phyloP scores from a whole-genome alignment of 352 stramenopile genomes.

The Phytophthora quininea region DNA sequence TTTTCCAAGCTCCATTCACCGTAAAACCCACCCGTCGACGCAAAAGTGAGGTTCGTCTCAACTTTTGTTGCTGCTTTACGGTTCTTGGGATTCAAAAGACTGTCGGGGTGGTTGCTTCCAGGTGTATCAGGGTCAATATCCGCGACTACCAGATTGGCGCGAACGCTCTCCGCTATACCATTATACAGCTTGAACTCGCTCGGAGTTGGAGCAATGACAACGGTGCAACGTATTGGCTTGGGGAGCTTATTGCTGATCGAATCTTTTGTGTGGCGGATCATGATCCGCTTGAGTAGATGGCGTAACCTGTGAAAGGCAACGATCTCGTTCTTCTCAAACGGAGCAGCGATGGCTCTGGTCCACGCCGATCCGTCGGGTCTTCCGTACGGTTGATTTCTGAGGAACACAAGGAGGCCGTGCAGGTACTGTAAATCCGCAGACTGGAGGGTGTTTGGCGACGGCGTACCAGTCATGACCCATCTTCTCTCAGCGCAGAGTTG shows the following conservation, averaged over 20 bases:
- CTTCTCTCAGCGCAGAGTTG: slow-evolving; percentile 83
- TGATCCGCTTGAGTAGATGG: slow-evolving; percentile 86
- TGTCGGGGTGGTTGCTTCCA: slow-evolving; percentile 53
- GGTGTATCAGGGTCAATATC: slow-evolving; percentile 55
- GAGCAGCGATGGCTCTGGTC: slow-evolving; percentile 65
- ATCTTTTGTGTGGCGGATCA: slow-evolving; percentile 94
- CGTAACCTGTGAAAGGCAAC: slow-evolving; percentile 71
- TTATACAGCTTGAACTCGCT: slow-evolving; percentile 74
- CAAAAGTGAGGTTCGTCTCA: slow-evolving; percentile 45
- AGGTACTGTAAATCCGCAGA: slow-evolving; percentile 88
- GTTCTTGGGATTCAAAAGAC: slow-evolving; percentile 70
- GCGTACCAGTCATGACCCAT: slow-evolving; percentile 98
- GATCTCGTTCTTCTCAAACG: slow-evolving; percentile 60
- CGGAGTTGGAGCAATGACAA: slow-evolving; percentile 59
- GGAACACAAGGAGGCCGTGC: slow-evolving; percentile 88
- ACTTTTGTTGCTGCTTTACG: slow-evolving; percentile 41
- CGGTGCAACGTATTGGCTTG: slow-evolving; percentile 42
- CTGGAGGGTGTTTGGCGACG: slow-evolving; percentile 87
- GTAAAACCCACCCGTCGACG: slow-evolving; percentile 48
- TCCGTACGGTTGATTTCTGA: slow-evolving; percentile 87
- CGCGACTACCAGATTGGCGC: slow-evolving; percentile 58
- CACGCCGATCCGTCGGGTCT: slow-evolving; percentile 64
- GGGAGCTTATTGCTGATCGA: slow-evolving; percentile 73
- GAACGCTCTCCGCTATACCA: slow-evolving; percentile 47
- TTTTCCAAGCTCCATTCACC: slow-evolving; percentile 38